phyloP scores from a whole-genome alignment of 768 basidiomycete species.

The Astraeus odoratus region DNA sequence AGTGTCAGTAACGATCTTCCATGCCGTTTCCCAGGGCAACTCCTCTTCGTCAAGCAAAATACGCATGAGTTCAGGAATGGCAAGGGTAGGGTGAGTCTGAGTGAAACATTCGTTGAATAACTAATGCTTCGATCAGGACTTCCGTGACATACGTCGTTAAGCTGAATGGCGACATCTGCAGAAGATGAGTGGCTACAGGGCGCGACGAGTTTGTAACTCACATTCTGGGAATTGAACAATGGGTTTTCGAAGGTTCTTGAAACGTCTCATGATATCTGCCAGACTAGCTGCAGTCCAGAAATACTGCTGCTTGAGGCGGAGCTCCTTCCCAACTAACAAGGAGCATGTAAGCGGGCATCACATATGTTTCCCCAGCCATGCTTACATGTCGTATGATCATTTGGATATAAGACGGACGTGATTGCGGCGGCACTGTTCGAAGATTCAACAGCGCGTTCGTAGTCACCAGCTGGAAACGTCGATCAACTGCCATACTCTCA shows the following conservation, averaged over 20 bases:
- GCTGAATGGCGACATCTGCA: conserved; percentile 81
- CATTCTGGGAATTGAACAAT: conserved; percentile 80
- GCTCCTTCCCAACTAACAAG: conserved; percentile 67
- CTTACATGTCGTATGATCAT: conserved; percentile 75
- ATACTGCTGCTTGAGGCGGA: conserved; percentile 94
- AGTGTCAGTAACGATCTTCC: conserved; percentile 82
- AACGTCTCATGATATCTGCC: conserved; percentile 85
- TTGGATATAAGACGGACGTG: conserved; percentile 93
- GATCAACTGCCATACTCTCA: neutral
- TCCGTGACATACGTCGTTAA: conserved; percentile 67
- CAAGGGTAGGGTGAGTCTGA: conserved; percentile 93
- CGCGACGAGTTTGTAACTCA: conserved; percentile 26
- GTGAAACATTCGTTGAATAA: conserved; percentile 1
- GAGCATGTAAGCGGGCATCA: neutral
- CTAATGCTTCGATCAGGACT: neutral
- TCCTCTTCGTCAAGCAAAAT: conserved; percentile 91
- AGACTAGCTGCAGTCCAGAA: conserved; percentile 90
- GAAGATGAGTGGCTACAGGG: conserved; percentile 1
- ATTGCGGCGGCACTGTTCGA: conserved; percentile 91
- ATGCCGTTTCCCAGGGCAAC: conserved; percentile 73
- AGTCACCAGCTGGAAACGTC: conserved; percentile 67
- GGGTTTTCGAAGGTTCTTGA: conserved; percentile 82
- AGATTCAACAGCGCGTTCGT: conserved; percentile 81
- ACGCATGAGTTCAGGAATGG: conserved; percentile 93
- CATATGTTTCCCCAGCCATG: neutral